Base-by-base conservation (phyloP, 169 alveolate genomes). In the Babesia gibsoni region DNA sequence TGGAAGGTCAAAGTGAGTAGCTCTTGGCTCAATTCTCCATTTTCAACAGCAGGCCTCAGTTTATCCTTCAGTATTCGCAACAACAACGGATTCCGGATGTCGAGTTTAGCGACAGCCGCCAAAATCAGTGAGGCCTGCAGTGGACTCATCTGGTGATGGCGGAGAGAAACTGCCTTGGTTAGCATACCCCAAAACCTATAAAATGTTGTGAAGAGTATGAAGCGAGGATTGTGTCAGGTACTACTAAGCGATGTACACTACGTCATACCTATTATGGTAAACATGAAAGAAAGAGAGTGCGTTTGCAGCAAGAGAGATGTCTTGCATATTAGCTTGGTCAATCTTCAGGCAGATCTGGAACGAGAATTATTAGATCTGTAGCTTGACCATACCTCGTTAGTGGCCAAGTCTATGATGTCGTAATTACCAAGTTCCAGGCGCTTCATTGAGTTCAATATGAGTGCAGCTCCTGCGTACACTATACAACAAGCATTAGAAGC, bases 21-120 rank as follows among this genome's bases (percentile, higher is more conserved):
- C 37, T 79, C 83, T 18, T 84, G 87, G 23, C 83, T 32, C 10
- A 83, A 68, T 25, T 78, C 80, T 22, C 67, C 67, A 14, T 39
- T 45, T 41, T 67, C 82, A 12, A 77, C 72, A 35, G 88, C 87
- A 5, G 84, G 67, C n/a, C 72, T 45, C 35, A 84, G 66, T 1
- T 79, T 63, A 18, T 66, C 65, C 57, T 73, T 84, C 36, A 80
- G 50, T 41, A 88, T 32, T 52, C 79, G 48, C 18, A 83, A 57
- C 63, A 88, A 43, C 63, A 83, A 43, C 32, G 80, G 84, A 42
- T 84, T 79, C 73, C 93, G 63, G 25, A 88, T 88, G 52, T 88
- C 93, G 35, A 88, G 46, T 49, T 88, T 63, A 5, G 93, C 89
- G 22, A 83, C 52, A 25, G 91, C 72, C n/a, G 90, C 74, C 68